Evolutionary conservation across 768 basidiomycete genomes (phyloP), one percentile per base, ranked within the genome.

Genomic region (Crassisporium funariophilum): DNA sequence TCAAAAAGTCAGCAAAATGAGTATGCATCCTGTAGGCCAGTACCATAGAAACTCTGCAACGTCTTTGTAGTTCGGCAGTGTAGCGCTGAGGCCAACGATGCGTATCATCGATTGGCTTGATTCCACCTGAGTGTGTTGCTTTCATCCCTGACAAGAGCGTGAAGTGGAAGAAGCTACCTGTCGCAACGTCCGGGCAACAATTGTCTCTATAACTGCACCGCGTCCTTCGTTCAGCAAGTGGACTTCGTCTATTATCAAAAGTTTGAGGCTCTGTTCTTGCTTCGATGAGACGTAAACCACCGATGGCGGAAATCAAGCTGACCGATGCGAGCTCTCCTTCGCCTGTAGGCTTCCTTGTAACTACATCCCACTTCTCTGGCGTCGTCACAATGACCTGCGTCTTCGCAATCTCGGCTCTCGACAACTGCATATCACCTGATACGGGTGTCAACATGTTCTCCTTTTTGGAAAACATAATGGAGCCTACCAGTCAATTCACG

Each of bases 311-410:
- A 12, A 16, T 12, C 21, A 11, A 35, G 64, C 86, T 46, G 52
- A 95, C 95, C 41, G 91, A 87, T 24, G 91, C 91, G n/a, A 98
- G 73, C 63, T 98, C 95, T 10, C 94, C 95, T 70, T 98, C 97
- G 6, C 95, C 94, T 1, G 89, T 93, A 1, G 95, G 93, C 63
- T 97, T 98, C 51, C 97, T 75, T 7, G 97, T 99, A 2, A 99
- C 97, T 0, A 99, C 97, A 56, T 98, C 97, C 97, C 97, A 99
- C 66, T 99, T 99, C 65, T 99, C 97, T 0, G 97, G 97, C 1
- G 97, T 99, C 2, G 97, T 99, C 5, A 99, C 94, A 48, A 99
- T 98, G 35, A 99, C 86, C 61, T 98, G 95, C 8, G 97, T 98
- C 65, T 88, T 84, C 1, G 88, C 87, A 49, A 99, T 94, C 69